Base-by-base conservation (phyloP, 176 grass and related monocot species). In the Lolium multiflorum region DNA sequence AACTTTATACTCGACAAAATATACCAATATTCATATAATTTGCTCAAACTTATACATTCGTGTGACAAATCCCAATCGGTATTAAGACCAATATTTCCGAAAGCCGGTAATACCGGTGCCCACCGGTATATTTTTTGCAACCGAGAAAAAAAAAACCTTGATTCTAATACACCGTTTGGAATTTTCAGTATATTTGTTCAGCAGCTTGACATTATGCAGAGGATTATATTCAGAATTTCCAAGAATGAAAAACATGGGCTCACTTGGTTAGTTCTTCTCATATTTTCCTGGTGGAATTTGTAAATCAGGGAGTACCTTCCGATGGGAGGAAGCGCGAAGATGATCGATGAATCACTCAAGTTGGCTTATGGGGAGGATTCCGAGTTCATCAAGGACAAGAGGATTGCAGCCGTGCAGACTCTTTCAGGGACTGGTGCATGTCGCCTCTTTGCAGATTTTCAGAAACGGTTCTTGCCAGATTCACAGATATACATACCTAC, bases 391-490 rank as follows among this genome's bases (percentile, higher is more conserved):
- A 94, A 94, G 81, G 94, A 96, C 44, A 99, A 93, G 74, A 94
- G 77, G 86, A 99, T 99, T 16, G 94, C 94, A 0, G 90, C 94
- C 12, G 97, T 99, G 63, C 94, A 99, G 82, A 87, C 89, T 57
- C 94, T 99, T 86, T 99, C 97, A 47, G 97, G 94, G 37, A 99
- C 92, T 39, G 97, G 97, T 84, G 97, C 97, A 20, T 99, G 97
- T 49, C 79, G 97, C 21, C 90, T 99, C 80, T 99, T 99, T 87
- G 97, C 94, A 24, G 97, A 99, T 83, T 98, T 96, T 41, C 94
- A 98, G 72, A 98, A 94, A 68, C 88, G 94, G 2, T 98, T 98
- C 57, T 88, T 96, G 87, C 93, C 93, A 0, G 89, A 98, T 78
- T 96, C 97, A 11, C 94, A 96, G 46, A 98, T 94, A 76, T 98